Conservation (phyloP, 495 filamentous ascomycete species). For the Aspergillus steynii region DNA sequence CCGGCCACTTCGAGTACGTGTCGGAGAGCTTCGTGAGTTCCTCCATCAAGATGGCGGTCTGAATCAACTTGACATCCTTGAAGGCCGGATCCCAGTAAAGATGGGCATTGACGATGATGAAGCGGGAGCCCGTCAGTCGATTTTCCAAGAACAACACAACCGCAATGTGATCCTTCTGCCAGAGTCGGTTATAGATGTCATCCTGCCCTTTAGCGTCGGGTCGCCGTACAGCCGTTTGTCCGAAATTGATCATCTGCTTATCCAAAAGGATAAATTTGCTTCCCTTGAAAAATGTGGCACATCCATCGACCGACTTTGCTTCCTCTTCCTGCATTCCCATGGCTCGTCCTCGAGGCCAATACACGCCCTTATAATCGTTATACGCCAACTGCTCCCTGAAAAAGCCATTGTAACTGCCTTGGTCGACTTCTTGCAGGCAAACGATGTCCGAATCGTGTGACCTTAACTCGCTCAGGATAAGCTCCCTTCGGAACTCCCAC, state of each 20-base stretch:
- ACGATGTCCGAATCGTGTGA: constrained; percentile 84
- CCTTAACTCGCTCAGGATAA: constrained; percentile 77
- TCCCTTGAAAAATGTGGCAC: constrained; percentile 92
- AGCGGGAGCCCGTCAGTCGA: constrained; percentile 75
- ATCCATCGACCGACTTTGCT: constrained; percentile 85
- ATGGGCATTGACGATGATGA: constrained; percentile 92
- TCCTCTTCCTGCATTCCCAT: constrained; percentile 90
- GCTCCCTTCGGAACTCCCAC: constrained; percentile 82
- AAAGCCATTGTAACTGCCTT: constrained; percentile 84
- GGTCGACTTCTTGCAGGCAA: constrained; percentile 90
- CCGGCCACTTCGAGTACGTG: constrained; percentile 71
- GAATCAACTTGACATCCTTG: constrained; percentile 91
- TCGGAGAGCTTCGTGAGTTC: constrained; percentile 80
- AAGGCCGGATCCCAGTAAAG: constrained; percentile 90
- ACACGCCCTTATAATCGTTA: constrained; percentile 88
- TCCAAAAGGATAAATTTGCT: constrained; percentile 90
- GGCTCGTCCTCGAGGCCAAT: constrained; percentile 81
- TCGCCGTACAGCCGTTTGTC: constrained; percentile 85
- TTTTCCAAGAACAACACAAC: constrained; percentile 91
- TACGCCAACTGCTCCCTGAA: constrained; percentile 81
- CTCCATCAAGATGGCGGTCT: constrained; percentile 93
- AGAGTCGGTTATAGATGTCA: constrained; percentile 95
- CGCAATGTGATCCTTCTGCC: constrained; percentile 96
- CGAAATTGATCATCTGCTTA: constrained; percentile 90
- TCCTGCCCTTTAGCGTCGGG: constrained; percentile 93